These are phyloP conservation scores for Limtongia smithiae DNA, from an alignment of 805 yeast species.

Conservation along the genomic window DNA sequence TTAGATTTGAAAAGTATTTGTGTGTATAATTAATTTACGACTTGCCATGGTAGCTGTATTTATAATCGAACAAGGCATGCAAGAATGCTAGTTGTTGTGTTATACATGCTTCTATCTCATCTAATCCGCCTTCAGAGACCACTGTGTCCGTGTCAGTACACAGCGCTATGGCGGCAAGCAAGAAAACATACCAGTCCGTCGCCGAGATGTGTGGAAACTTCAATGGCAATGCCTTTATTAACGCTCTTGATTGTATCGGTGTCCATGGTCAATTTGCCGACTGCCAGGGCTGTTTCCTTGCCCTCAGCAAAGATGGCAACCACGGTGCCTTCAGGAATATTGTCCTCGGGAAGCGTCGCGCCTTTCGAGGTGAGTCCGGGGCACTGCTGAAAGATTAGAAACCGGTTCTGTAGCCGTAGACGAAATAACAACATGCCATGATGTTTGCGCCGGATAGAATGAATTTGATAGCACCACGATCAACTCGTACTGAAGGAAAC, in stretches of 20 bases:
- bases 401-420: background rate
- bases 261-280: slow-evolving; percentile 84
- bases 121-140: slow-evolving; percentile 22
- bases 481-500: slow-evolving; percentile 86
- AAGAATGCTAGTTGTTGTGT: too few species aligned
- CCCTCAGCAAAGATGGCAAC: slow-evolving; percentile 90
- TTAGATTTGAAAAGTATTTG: background rate
- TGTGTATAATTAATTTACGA: background rate
- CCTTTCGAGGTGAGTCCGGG: slow-evolving; percentile 34
- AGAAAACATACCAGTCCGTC: slow-evolving; percentile 57
- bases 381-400: slow-evolving; percentile 19
- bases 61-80: too few species aligned
- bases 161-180: background rate
- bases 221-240: slow-evolving; percentile 89
- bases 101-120: background rate
- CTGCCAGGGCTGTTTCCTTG: slow-evolving; percentile 82
- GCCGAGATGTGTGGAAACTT: slow-evolving; percentile 75
- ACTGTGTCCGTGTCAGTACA: too few species aligned
- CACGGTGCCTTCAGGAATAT: slow-evolving; percentile 62
- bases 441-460: slow-evolving; percentile 94
- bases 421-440: slow-evolving; percentile 55
- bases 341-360: slow-evolving; percentile 49
- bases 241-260: slow-evolving; percentile 78
- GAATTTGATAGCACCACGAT: slow-evolving; percentile 93
- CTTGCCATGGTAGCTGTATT: too few species aligned